Percentiles rank a stretch among this genome's conserved stretches.
These are phyloP conservation scores for Globisporangium camurandrum DNA, from an alignment of 352 stramenopile species.

Conservation along the genomic window DNA sequence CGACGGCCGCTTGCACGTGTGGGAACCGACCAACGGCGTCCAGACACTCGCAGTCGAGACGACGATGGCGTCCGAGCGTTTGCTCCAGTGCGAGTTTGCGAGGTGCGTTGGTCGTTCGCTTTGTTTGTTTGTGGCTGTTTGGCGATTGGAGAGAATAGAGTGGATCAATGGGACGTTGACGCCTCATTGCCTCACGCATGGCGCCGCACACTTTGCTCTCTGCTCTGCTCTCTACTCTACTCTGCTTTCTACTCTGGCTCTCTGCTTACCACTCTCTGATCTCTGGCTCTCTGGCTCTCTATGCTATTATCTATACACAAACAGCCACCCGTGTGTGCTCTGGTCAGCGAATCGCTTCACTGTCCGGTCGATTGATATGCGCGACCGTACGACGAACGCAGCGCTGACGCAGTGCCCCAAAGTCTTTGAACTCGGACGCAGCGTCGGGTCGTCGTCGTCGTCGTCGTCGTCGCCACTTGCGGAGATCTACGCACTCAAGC, in stretches of 20 bases:
- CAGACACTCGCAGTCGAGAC: slow-evolving; percentile 22
- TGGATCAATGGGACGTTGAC: no score
- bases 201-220: no score
- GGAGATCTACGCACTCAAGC: slow-evolving; percentile 62
- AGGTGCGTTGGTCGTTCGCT: slow-evolving; percentile 26
- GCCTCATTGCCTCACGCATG: no score
- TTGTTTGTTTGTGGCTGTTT: background rate
- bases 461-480: slow-evolving; percentile 24
- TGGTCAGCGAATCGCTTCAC: slow-evolving; percentile 42
- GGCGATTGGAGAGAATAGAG: no score
- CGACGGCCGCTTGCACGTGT: slow-evolving; percentile 41
- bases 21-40: slow-evolving; percentile 35
- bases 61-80: slow-evolving; percentile 19
- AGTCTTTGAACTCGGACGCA: slow-evolving; percentile 49
- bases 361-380: slow-evolving; percentile 42
- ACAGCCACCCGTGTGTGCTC: slow-evolving; percentile 66
- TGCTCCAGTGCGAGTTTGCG: slow-evolving; percentile 65
- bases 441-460: no score
- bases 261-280: no score
- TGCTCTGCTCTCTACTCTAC: no score
- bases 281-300: no score
- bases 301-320: no score
- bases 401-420: slow-evolving; percentile 13
- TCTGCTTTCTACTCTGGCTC: no score
- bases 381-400: slow-evolving; percentile 23